Base-by-base conservation (phyloP, 352 stramenopile species). In the Phytophthora boehmeriae region DNA sequence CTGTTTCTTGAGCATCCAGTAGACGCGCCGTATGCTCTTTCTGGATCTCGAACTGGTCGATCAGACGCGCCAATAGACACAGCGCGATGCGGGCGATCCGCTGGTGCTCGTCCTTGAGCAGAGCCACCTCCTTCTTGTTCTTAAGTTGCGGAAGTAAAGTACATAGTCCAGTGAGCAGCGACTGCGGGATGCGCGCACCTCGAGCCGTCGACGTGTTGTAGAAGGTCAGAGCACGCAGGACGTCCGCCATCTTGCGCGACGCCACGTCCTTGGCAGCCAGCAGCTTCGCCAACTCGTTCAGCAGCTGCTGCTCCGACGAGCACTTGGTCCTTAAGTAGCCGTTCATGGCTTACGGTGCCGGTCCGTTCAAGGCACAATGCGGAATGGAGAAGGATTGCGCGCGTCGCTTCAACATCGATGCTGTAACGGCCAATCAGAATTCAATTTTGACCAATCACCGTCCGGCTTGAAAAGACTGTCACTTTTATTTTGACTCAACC, bases 291-390 rank as follows among this genome's bases (percentile, higher is more conserved):
- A 93, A 70, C 54, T 93, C 85, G 54, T 93, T 92, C 71, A 92
- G 81, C 49, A 93, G 76, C 68, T 93, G 83, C 72, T 91, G 80
- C 78, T 92, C 80, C 14, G 83, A 93, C 59, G 80, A 83, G 59
- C 78, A 88, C 54, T 89, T 90, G 60, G 70, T 76, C 52, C 75
- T 73, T 52, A 91, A 49, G 63, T 91, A 91, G 22, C 63, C 75
- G 62, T 91, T 91, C 80, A 93, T 92, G 32, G 17, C 49, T 30
- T 30, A 30, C 25, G 3, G 25, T 30, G 3, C 25, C 25, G 25
- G 3, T 30, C 25, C 25, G 25, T 30, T 30, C 25, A 8, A 30
- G 25, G 6, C 25, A 30, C 3, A 30, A 30, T 30, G 25, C 25
- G 25, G 46, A 34, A 38, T 47, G 39, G 28, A 16, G 14, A 52